Base-by-base conservation (phyloP, 2,329 filamentous ascomycete genomes). In the Rutstroemia sp. region DNA sequence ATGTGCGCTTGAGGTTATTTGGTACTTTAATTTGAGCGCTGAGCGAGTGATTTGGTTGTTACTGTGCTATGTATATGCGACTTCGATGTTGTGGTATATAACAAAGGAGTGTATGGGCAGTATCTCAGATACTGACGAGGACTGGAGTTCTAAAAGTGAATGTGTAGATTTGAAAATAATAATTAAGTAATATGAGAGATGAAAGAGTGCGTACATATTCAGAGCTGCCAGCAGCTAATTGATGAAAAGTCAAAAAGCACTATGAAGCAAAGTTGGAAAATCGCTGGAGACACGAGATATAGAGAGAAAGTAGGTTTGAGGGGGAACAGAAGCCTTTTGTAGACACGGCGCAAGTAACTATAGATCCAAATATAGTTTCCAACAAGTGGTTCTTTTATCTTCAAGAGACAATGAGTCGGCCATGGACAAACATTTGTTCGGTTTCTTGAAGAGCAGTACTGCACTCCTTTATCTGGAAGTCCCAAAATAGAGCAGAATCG, bases 191-290 rank as follows among this genome's bases (percentile, higher is more conserved):
- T 34, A 34, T 34, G 12, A 12, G 30, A 34, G 30, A 34, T 9
- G 25, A 42, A 30, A 19, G 48, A 54, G 50, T 56, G 36, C 54
- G 47, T 61, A 30, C 54, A 48, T 61, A 58, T 54, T 54, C 60
- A 59, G 30, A 58, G 63, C 60, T 64, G 63, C 63, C 63, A 61
- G 63, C 63, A 64, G 63, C 61, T 52, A 53, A 47, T 54, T 47
- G 51, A 60, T 55, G 44, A n/a, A 5, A 9, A 10, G 30, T 34
- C 30, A 34, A 34, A 34, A 34, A 12, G 30, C 30, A 34, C 30
- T 34, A 46, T 39, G 48, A 42, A 21, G 16, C 14, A 17, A 19
- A 4, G 30, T 38, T 9, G 17, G 17, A 17, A 16, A n/a, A 38
- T 39, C 21, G 5, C 10, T 48, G 48, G 25, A 27, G 25, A 58